Evolutionary conservation across 805 yeast species (phyloP).

Genomic region (Metschnikowia kofuensis): DNA sequence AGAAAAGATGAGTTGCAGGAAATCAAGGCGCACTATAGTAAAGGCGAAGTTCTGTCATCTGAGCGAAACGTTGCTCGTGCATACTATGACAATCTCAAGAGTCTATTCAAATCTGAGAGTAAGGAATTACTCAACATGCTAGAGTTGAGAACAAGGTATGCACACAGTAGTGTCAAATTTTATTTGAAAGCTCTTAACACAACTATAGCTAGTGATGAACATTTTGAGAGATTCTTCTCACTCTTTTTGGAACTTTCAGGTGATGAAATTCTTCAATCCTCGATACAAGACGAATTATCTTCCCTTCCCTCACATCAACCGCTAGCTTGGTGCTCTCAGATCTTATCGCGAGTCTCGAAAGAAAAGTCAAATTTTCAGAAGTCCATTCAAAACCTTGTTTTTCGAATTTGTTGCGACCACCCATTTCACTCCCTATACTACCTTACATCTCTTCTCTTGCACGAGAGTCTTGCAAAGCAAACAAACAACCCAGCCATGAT

Average conservation of each 20-base stretch:
- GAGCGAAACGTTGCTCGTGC: slow-evolving; percentile 53
- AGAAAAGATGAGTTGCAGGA: slow-evolving; percentile 50
- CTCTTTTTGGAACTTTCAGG: slow-evolving; percentile 71
- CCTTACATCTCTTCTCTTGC: slow-evolving; percentile 54
- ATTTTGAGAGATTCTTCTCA: slow-evolving; percentile 73
- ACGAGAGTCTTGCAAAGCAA: slow-evolving; percentile 31
- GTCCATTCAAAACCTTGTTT: slow-evolving; percentile 46
- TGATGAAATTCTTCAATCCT: slow-evolving; percentile 41
- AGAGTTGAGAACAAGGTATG: slow-evolving; percentile 40
- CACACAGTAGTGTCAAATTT: slow-evolving; percentile 53
- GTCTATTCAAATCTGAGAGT: slow-evolving; percentile 49
- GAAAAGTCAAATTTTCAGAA: slow-evolving; percentile 54
- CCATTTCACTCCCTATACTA: slow-evolving; percentile 74
- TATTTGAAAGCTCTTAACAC: slow-evolving; percentile 55
- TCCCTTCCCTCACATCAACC: slow-evolving; percentile 58
- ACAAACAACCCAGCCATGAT: slow-evolving; percentile 37
- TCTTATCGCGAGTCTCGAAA: slow-evolving; percentile 62
- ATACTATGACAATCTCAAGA: slow-evolving; percentile 47
- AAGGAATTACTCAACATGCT: slow-evolving; percentile 41
- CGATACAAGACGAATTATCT: slow-evolving; percentile 36
- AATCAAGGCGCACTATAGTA: slow-evolving; percentile 43
- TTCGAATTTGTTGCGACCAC: slow-evolving; percentile 48
- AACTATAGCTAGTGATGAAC: slow-evolving; percentile 44
- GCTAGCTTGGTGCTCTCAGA: slow-evolving; percentile 79
- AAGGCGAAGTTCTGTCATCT: slow-evolving; percentile 35